Percentiles rank a stretch among this genome's conserved stretches.
phyloP scores from a whole-genome alignment of 2,329 filamentous ascomycete species.

The Ophiognomonia clavigignenti-juglandacearum region DNA sequence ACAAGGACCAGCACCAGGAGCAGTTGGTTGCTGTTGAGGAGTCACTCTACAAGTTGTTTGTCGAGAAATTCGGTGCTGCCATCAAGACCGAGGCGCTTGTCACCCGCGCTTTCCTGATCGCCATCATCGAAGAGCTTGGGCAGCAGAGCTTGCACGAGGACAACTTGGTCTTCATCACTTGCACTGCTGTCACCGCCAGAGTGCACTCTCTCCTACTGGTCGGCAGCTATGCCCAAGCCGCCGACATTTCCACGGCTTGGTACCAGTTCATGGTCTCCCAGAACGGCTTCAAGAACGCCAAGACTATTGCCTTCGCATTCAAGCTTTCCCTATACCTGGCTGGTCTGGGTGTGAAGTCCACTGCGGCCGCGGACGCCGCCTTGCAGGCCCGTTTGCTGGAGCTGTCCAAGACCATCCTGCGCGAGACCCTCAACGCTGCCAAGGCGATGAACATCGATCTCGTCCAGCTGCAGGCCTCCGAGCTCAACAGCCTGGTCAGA shows the following conservation, averaged over 20 bases:
- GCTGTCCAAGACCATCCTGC: slow-evolving; percentile 17
- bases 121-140: slow-evolving; percentile 16
- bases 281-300: slow-evolving; percentile 16
- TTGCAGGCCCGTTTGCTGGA: slow-evolving; percentile 16
- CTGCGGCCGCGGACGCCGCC: slow-evolving; percentile 18
- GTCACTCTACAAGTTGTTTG: slow-evolving; percentile 15
- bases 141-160: slow-evolving; percentile 15
- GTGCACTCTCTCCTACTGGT: slow-evolving; percentile 13
- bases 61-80: slow-evolving; percentile 15
- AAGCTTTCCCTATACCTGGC: slow-evolving; percentile 16
- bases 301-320: slow-evolving; percentile 16
- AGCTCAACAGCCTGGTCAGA: slow-evolving; percentile 17
- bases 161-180: slow-evolving; percentile 12
- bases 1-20: slow-evolving; percentile 15
- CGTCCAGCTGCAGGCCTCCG: slow-evolving; percentile 14
- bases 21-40: slow-evolving; percentile 16
- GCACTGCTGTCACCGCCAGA: slow-evolving; percentile 13
- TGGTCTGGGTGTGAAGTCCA: slow-evolving; percentile 21
- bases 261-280: slow-evolving; percentile 16
- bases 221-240: slow-evolving; percentile 10
- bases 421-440: slow-evolving; percentile 15
- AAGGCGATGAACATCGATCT: slow-evolving; percentile 17
- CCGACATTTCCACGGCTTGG: slow-evolving; percentile 15
- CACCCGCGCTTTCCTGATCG: slow-evolving; percentile 15
- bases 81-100: slow-evolving; percentile 14